Percentiles rank a stretch among this genome's conserved stretches.
Conservation (phyloP, 2,329 filamentous ascomycete species). For the Pseudogymnoascus sp. region DNA sequence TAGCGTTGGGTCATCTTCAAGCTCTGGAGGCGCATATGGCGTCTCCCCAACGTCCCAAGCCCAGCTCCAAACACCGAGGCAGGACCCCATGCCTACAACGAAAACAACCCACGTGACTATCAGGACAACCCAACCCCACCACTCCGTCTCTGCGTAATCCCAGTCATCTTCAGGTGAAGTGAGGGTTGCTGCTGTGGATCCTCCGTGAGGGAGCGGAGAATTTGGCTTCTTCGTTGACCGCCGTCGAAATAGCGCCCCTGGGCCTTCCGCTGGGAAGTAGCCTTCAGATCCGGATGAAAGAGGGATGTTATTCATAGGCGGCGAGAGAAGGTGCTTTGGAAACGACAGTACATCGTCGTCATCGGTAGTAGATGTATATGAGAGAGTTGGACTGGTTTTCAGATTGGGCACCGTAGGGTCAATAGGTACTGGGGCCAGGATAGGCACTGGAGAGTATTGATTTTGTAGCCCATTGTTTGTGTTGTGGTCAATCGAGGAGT, state of each 20-base stretch:
- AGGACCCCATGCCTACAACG: constrained; percentile 92
- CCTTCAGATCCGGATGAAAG: constrained; percentile 55
- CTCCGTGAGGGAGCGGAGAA: constrained; percentile 52
- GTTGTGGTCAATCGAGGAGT: constrained; percentile 1
- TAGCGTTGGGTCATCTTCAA: constrained; percentile 89
- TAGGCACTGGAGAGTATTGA: constrained; percentile 12
- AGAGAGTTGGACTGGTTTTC: constrained; percentile 44
- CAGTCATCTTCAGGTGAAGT: constrained; percentile 49
- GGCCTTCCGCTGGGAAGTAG: constrained; percentile 46
- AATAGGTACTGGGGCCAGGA: constrained; percentile 18
- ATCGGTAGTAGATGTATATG: constrained; percentile 70
- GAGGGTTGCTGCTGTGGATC: constrained; percentile 43
- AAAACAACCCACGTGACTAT: constrained; percentile 92
- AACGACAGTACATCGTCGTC: constrained; percentile 73
- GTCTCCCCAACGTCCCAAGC: constrained; percentile 98
- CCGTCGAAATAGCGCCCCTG: constrained; percentile 28
- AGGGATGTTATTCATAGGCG: constrained; percentile 33
- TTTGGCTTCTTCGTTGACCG: constrained; percentile 36
- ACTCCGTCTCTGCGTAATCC: constrained; percentile 92
- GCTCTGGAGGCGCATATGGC: constrained; percentile 87
- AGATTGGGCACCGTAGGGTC: constrained; percentile 31
- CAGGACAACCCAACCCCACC: constrained; percentile 96
- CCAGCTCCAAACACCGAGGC: constrained; percentile 94
- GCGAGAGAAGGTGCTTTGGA: constrained; percentile 38
- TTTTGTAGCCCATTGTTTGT: neutral